phyloP scores from a whole-genome alignment of 164 flowering plant genomes.

The Stephania japonica region DNA sequence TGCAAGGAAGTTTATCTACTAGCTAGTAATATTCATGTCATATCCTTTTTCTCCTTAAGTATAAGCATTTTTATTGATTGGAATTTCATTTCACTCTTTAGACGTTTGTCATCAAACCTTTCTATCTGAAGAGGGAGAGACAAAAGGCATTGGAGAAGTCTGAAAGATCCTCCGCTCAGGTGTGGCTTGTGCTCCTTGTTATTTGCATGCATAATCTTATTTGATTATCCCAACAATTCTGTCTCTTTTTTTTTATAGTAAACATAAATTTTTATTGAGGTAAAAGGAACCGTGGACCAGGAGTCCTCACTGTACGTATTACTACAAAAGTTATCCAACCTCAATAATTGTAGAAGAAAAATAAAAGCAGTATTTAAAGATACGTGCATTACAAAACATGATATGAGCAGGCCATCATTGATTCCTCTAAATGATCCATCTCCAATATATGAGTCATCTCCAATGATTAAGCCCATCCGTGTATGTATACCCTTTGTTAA shows the following conservation, averaged over 20 bases:
- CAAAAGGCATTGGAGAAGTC: constrained; percentile 56
- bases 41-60: not conserved
- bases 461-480: too few relatives aligned
- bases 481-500: too few relatives aligned
- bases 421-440: too few relatives aligned
- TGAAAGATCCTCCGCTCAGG: constrained; percentile 68
- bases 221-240: not conserved
- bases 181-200: constrained; percentile 15
- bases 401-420: too few relatives aligned
- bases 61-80: not conserved
- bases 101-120: constrained; percentile 73
- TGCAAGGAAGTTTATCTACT: not conserved
- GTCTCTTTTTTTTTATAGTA: not conserved
- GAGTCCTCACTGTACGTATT: not conserved
- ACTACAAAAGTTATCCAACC: not conserved
- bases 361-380: too few relatives aligned
- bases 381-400: too few relatives aligned
- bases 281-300: too few relatives aligned
- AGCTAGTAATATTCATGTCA: not conserved
- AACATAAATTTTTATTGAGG: too few relatives aligned
- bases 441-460: too few relatives aligned
- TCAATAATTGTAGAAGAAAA: too few relatives aligned
- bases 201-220: too few relatives aligned
- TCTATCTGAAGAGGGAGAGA: constrained; percentile 58
- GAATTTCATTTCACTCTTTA: constrained; percentile 27